phyloP scores from a whole-genome alignment of 768 basidiomycete genomes.

The Clathrus columnatus region DNA sequence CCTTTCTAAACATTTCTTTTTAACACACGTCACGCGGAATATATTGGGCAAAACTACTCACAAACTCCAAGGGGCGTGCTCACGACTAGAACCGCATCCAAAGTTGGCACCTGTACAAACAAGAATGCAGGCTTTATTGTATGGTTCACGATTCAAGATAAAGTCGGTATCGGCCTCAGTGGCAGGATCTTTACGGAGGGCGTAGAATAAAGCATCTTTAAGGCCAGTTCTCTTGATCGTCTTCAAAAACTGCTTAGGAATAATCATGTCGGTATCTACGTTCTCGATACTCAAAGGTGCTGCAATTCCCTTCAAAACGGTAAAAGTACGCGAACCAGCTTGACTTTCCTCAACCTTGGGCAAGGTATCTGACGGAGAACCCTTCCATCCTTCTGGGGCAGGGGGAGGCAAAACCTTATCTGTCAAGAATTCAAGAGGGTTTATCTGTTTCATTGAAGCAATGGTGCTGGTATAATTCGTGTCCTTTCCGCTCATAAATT shows the following conservation, averaged over 20 bases:
- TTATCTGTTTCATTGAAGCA: constrained; percentile 57
- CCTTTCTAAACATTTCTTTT: constrained; percentile 40
- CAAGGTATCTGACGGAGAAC: constrained; percentile 30
- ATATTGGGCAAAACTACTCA: constrained; percentile 29
- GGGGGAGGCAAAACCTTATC: constrained; percentile 54
- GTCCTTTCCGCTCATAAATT: constrained; percentile 45
- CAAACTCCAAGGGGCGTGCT: constrained; percentile 87
- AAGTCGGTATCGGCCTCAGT: constrained; percentile 81
- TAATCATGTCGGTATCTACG: constrained; percentile 91
- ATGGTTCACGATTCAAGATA: constrained; percentile 73
- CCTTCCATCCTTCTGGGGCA: constrained; percentile 30
- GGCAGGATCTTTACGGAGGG: constrained; percentile 67
- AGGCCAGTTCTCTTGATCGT: constrained; percentile 86
- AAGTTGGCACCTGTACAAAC: constrained; percentile 85
- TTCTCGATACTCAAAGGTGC: constrained; percentile 78
- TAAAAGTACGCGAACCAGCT: constrained; percentile 51
- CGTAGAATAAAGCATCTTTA: constrained; percentile 72
- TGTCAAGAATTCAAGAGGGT: constrained; percentile 68
- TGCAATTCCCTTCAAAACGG: constrained; percentile 60
- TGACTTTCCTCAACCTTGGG: constrained; percentile 12
- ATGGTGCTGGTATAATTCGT: constrained; percentile 36
- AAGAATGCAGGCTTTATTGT: constrained; percentile 65
- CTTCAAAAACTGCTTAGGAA: constrained; percentile 90
- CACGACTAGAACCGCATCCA: constrained; percentile 83
- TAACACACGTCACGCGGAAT: not conserved